phyloP scores from a whole-genome alignment of 2,329 filamentous ascomycete genomes.

The Furcasterigmium sp. region DNA sequence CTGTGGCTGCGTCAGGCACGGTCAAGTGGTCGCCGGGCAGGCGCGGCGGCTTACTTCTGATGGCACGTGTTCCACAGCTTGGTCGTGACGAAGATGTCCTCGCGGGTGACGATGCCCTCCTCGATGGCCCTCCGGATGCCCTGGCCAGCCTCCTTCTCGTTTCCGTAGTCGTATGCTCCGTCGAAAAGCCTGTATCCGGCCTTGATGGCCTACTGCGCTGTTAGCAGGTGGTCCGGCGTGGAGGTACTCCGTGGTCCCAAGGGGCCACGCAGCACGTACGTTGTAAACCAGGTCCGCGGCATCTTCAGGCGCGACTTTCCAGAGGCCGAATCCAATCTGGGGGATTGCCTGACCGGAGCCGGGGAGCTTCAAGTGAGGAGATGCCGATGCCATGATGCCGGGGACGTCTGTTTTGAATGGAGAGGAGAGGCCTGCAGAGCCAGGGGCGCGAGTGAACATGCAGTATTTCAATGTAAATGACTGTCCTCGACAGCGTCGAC shows the following conservation, averaged over 20 bases:
- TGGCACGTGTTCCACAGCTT: slow-evolving; percentile 85
- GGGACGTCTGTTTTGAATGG: too few relatives aligned
- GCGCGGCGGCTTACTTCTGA: slow-evolving; percentile 16
- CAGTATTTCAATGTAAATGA: too few relatives aligned
- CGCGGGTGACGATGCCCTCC: slow-evolving; percentile 60
- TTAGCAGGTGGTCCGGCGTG: too few relatives aligned
- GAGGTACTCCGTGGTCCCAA: too few relatives aligned
- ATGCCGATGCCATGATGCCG: too few relatives aligned
- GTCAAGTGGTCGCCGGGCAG: slow-evolving; percentile 15
- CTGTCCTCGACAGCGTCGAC: too few relatives aligned
- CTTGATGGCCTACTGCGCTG: slow-evolving; percentile 35
- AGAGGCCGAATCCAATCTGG: slow-evolving; percentile 59
- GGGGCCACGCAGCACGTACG: too few relatives aligned
- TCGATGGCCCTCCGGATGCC: slow-evolving; percentile 53
- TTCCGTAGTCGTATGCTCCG: slow-evolving; percentile 53
- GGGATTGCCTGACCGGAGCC: slow-evolving; percentile 40
- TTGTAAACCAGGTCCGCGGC: slow-evolving; percentile 58
- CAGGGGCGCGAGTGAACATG: too few relatives aligned
- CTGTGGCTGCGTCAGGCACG: slow-evolving; percentile 38
- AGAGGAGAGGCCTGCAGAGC: too few relatives aligned
- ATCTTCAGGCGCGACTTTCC: slow-evolving; percentile 54
- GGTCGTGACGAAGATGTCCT: slow-evolving; percentile 77
- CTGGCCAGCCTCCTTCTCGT: slow-evolving; percentile 60
- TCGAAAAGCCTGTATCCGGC: slow-evolving; percentile 48
- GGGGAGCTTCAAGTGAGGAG: not conserved